Percentiles rank a stretch among this genome's conserved stretches.
These are phyloP conservation scores for Radiomyces spectabilis DNA, from an alignment of 192 early-diverging fungal species.

Conservation along the genomic window DNA sequence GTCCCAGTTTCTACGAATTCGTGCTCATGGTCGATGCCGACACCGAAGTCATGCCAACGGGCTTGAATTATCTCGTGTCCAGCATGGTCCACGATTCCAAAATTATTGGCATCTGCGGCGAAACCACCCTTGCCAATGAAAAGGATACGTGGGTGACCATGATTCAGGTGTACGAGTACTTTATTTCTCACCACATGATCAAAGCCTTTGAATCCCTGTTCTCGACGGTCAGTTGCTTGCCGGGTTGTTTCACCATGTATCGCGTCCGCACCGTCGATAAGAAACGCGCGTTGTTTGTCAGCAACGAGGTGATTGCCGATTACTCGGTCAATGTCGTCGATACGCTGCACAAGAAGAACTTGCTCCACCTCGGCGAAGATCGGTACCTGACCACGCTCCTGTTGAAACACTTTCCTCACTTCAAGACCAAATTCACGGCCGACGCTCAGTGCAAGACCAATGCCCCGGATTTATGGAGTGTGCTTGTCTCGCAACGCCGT, in stretches of 20 bases:
- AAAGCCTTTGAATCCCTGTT: conserved; percentile 98
- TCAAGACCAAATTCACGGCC: conserved; percentile 88
- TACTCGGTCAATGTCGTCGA: conserved; percentile 92
- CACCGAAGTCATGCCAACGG: conserved; percentile 84
- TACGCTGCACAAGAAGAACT: conserved; percentile 98
- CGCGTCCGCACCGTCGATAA: conserved; percentile 83
- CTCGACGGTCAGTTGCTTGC: conserved; percentile 93
- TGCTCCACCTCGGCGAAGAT: conserved; percentile 97
- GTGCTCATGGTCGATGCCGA: conserved; percentile 99
- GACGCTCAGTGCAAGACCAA: conserved; percentile 90
- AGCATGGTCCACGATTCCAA: conserved; percentile 84
- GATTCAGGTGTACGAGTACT: conserved; percentile 99
- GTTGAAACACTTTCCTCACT: conserved; percentile 96
- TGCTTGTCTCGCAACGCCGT: conserved; percentile 95
- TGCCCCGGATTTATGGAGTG: conserved; percentile 89
- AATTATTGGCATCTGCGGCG: conserved; percentile 93
- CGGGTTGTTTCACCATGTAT: conserved; percentile 99
- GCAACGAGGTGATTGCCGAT: conserved; percentile 85
- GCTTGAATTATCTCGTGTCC: conserved; percentile 86
- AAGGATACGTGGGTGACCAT: conserved; percentile 94
- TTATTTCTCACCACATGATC: conserved; percentile 91
- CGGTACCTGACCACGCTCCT: conserved; percentile 89
- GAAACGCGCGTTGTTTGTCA: conserved; percentile 84
- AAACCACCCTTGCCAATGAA: conserved; percentile 90
- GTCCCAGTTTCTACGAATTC: conserved; percentile 93